Evolutionary conservation across 495 filamentous ascomycete species (phyloP), one percentile per base, ranked within the genome.

Genomic region (Lasiosphaeriaceae sp.): DNA sequence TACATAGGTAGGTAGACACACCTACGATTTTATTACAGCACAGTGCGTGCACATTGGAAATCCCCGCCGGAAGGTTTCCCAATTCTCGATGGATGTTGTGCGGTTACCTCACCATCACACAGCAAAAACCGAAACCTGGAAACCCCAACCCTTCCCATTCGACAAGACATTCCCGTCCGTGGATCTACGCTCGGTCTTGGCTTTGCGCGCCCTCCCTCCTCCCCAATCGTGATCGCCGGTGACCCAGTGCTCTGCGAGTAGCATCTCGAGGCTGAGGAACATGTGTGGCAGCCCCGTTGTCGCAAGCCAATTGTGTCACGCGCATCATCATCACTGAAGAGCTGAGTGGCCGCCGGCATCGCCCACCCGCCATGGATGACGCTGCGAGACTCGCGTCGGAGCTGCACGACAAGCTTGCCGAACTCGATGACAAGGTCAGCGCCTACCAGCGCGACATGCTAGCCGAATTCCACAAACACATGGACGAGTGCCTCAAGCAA

Each of bases 371-470:
- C 43, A 82, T 82, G 79, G 76, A 77, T 64, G 77, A 79, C 63
- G 70, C 74, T 20, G 69, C 72, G 55, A 71, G 61, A 52, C 71
- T 81, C 26, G 74, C 77, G 29, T 70, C 71, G 35, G 74, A 79
- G 61, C 74, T 83, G 54, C 70, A 77, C 52, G 57, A 60, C 54
- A 81, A 76, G 74, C 78, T 83, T 45, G 57, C 68, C 26, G 74
- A 77, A 58, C 77, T 82, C 31, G 73, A 82, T 56, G 67, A 71
- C 52, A 77, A 75, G 62, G 75, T 83, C 45, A 70, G 62, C 20
- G 69, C 71, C 51, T 83, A 81, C 60, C 76, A 73, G 56, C 71
- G 70, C 52, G 77, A 76, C 56, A 74, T 82, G 74, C 66, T 73
- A 19, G 54, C 73, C 17, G 74, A 81, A 52, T 83, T 81, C 57